Conservation (phyloP, 345 rosid species). For the Eutrema japonicum region DNA sequence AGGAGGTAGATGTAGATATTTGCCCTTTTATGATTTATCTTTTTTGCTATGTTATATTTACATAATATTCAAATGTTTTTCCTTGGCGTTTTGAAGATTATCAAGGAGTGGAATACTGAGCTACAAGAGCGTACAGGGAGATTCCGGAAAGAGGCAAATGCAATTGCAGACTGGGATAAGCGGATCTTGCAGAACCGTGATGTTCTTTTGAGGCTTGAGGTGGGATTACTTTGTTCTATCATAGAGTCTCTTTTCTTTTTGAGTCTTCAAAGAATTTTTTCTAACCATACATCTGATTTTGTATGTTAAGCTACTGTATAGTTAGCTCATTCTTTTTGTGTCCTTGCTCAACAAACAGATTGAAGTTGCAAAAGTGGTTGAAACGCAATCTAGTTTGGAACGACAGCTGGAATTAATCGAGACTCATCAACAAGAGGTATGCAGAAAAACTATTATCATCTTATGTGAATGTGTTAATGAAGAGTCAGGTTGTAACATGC, state of each 20-base stretch:
- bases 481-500: slow-evolving; percentile 7
- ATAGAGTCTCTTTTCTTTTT: not conserved
- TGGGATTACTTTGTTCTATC: slow-evolving; percentile 29
- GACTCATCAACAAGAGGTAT: slow-evolving; percentile 98
- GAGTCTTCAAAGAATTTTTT: slow-evolving; percentile 22
- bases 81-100: slow-evolving; percentile 59
- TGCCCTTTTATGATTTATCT: slow-evolving; percentile 7
- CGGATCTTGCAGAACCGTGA: slow-evolving; percentile 96
- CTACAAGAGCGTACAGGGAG: slow-evolving; percentile 92
- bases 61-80: slow-evolving; percentile 6
- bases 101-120: slow-evolving; percentile 96
- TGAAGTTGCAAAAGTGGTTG: slow-evolving; percentile 98
- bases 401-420: slow-evolving; percentile 90
- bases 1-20: slow-evolving; percentile 75
- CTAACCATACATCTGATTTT: not conserved
- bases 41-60: slow-evolving; percentile 1
- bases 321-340: slow-evolving; percentile 26
- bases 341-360: slow-evolving; percentile 53
- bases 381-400: slow-evolving; percentile 82
- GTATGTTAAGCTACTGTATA: slow-evolving; percentile 15
- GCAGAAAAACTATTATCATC: slow-evolving; percentile 13
- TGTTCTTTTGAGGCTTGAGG: slow-evolving; percentile 98
- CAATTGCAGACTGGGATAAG: slow-evolving; percentile 98
- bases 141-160: slow-evolving; percentile 88
- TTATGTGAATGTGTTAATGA: slow-evolving; percentile 5